Base-by-base conservation (phyloP, 352 stramenopile species). In the Phytopythium oedochilum region DNA sequence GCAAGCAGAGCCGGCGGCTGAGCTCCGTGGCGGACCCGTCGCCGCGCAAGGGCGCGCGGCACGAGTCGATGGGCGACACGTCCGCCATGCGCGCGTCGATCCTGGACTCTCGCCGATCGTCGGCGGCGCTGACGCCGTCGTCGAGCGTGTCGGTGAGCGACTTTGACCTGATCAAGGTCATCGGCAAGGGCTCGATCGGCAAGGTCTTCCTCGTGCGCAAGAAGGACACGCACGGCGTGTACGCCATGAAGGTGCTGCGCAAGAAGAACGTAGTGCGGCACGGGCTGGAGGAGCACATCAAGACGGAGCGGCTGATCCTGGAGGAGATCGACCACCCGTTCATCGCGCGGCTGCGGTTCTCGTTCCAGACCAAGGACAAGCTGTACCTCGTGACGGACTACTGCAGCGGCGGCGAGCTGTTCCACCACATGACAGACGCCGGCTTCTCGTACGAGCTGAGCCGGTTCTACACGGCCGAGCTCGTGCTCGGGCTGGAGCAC, bases 171-270 rank as follows among this genome's bases (percentile, higher is more conserved):
- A 88, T 94, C 56, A 84, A 88, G 39, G 80, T 92, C 17, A 90
- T 94, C 44, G 84, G 84, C 34, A 86, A 88, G 44, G 84, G 84
- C 29, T 83, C 61, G 59, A 96, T 96, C 57, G 90, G 90, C 50
- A 97, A 96, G 64, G 89, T 97, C 9, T 85, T 96, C 43, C 67
- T 96, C 11, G 87, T 94, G 31, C 74, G 81, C 44, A 90, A 94
- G 46, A 80, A 90, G 59, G 83, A 95, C 53, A 97, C 94, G 18
- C 70, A 86, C 39, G 73, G 92, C 23, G 84, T 99, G 23, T 97
- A 95, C 58, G 97, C 97, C 7, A 99, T 99, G 96, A 99, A 99
- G 70, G 89, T 99, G 35, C 97, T 99, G 35, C 98, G 98, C 64
- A 98, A 98, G 59, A 75, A 74, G 32, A 87, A 95, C 42, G 78